Conservation (phyloP, 176 grass and related monocot species). For the Oryza glaberrima region DNA sequence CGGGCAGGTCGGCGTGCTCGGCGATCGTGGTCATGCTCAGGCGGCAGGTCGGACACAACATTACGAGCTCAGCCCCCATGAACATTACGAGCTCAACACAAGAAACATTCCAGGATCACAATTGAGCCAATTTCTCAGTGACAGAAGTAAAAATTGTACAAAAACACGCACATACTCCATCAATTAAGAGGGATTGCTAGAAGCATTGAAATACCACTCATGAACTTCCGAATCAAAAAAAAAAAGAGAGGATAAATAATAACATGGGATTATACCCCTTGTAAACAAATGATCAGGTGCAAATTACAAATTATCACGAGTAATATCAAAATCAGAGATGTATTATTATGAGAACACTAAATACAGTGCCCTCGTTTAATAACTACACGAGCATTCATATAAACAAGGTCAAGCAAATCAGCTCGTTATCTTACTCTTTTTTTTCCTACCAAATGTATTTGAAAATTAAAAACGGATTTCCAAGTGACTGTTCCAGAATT, state of each 20-base stretch:
- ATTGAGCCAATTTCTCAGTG: background rate
- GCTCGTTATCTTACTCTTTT: too few species aligned
- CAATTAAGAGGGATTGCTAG: background rate
- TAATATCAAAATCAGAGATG: background rate
- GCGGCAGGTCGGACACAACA: slow-evolving; percentile 2
- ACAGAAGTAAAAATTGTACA: background rate
- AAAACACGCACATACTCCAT: background rate
- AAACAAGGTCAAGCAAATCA: background rate
- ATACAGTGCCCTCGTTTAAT: background rate
- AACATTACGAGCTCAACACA: background rate
- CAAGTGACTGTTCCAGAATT: background rate
- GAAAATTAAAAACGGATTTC: background rate
- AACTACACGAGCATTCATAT: background rate
- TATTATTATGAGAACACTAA: background rate
- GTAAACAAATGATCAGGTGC: background rate
- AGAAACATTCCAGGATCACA: background rate
- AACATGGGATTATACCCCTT: background rate
- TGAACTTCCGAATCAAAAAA: background rate
- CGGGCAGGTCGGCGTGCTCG: too few species aligned
- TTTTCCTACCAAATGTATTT: background rate
- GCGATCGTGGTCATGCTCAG: background rate
- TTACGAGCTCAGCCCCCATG: background rate
- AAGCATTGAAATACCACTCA: background rate
- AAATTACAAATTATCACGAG: background rate
- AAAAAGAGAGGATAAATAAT: background rate